Percentiles rank a stretch among this genome's conserved stretches.
Conservation (phyloP, 129 eudicot genomes). For the Cynara cardunculus region DNA sequence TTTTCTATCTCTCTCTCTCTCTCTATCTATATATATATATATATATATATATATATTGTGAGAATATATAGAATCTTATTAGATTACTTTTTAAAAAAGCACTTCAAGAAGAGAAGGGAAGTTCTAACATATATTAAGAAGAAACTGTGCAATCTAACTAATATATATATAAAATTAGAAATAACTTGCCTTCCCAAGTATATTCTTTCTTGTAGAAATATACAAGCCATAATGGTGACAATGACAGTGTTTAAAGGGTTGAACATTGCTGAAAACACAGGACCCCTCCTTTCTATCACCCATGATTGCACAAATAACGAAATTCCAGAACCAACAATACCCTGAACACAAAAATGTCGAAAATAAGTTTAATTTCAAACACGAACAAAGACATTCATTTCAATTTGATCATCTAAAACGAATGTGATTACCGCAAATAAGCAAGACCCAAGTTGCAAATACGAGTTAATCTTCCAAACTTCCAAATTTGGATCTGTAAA, state of each 20-base stretch:
- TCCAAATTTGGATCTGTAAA: conserved; percentile 48
- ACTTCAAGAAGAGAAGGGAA: no score
- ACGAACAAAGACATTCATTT: not conserved
- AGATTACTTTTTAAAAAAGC: not conserved
- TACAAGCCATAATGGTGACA: conserved; percentile 59
- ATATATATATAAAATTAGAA: not conserved
- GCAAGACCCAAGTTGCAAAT: conserved; percentile 48
- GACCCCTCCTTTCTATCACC: conserved; percentile 71
- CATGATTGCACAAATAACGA: conserved; percentile 83
- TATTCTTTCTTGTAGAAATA: conserved; percentile 55
- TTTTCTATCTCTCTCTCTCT: no score
- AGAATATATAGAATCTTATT: not conserved
- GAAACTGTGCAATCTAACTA: not conserved
- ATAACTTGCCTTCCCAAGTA: conserved; percentile 58
- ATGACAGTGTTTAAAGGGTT: conserved; percentile 70
- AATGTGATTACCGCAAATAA: conserved; percentile 51
- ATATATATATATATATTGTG: not conserved
- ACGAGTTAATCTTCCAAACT: conserved; percentile 60
- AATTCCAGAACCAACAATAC: conserved; percentile 58
- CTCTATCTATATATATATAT: no score
- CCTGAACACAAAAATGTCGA: conserved; percentile 29
- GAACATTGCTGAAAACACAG: conserved; percentile 86
- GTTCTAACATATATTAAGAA: not conserved
- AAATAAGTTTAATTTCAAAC: not conserved
- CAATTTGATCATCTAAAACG: not conserved